Conservation (phyloP, 1,284 basidiomycete species). For the Cryptococcus sp. region DNA sequence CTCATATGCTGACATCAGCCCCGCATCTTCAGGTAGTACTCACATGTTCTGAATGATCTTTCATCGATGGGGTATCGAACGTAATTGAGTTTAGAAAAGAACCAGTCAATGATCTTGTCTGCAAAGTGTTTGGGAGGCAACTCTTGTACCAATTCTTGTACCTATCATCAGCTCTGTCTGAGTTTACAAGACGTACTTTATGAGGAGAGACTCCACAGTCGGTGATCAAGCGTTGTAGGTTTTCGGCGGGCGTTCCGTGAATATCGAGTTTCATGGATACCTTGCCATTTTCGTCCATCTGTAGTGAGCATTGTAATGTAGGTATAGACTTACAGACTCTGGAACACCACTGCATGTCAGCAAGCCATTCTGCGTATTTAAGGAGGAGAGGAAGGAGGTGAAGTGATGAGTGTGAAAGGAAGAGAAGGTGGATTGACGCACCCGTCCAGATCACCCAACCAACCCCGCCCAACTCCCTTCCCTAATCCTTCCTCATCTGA, state of each 20-base stretch:
- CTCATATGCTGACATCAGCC: slow-evolving; percentile 56
- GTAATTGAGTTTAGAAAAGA: slow-evolving; percentile 68
- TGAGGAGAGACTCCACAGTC: slow-evolving; percentile 86
- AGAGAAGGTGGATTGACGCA: slow-evolving; percentile 11
- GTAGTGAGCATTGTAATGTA: background rate
- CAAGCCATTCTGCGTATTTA: background rate
- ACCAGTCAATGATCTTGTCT: slow-evolving; percentile 56
- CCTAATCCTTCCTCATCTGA: slow-evolving; percentile 32
- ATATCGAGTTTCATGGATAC: slow-evolving; percentile 45
- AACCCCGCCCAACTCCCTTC: slow-evolving; percentile 31
- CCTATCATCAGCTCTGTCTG: slow-evolving; percentile 33
- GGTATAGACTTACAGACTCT: slow-evolving; percentile 10
- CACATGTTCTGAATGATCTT: slow-evolving; percentile 66
- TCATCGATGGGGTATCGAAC: slow-evolving; percentile 92
- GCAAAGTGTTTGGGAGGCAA: slow-evolving; percentile 71
- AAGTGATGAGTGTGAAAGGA: background rate
- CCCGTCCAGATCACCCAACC: slow-evolving; percentile 44
- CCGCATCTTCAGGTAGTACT: slow-evolving; percentile 6
- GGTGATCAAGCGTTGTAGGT: slow-evolving; percentile 65
- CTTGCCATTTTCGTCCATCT: slow-evolving; percentile 42
- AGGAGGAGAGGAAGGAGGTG: too few species aligned
- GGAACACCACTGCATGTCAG: slow-evolving; percentile 10
- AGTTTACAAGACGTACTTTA: slow-evolving; percentile 49
- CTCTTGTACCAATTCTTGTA: slow-evolving; percentile 81
- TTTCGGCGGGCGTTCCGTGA: slow-evolving; percentile 47